These are phyloP conservation scores for Sphaerosporella brunnea DNA, from an alignment of 495 filamentous ascomycete species.

Conservation along the genomic window DNA sequence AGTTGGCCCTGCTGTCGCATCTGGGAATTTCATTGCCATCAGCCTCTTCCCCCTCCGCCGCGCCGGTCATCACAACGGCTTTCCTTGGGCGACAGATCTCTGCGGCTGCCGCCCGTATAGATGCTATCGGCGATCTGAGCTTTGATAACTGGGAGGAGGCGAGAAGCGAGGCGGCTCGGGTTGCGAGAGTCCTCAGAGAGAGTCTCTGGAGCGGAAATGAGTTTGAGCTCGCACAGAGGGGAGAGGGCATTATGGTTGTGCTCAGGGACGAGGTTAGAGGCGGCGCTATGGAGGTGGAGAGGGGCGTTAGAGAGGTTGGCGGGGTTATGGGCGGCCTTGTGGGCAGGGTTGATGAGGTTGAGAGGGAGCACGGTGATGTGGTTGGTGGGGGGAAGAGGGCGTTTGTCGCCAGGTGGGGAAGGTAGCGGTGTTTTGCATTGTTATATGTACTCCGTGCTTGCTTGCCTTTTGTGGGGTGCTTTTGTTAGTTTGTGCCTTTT, in stretches of 20 bases:
- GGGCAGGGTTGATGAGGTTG: constrained; percentile 17
- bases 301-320: constrained; percentile 13
- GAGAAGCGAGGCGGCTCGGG: constrained; percentile 6
- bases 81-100: constrained; percentile 8
- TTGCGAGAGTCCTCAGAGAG: constrained; percentile 3
- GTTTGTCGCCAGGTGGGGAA: constrained; percentile 24
- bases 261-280: constrained; percentile 3
- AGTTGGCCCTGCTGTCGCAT: constrained; percentile 19
- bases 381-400: constrained; percentile 15
- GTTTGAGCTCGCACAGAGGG: constrained; percentile 9
- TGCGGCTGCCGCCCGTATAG: constrained; percentile 10
- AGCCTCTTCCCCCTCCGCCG: not conserved
- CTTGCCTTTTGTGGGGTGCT: no score
- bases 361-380: constrained; percentile 16
- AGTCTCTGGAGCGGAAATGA: constrained; percentile 15
- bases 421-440: constrained; percentile 5
- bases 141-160: not conserved
- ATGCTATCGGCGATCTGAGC: not conserved
- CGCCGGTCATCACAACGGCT: constrained; percentile 8
- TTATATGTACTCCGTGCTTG: no score
- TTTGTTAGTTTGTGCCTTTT: no score
- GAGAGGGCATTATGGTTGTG: constrained; percentile 9
- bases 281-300: constrained; percentile 12
- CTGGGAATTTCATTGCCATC: constrained; percentile 18
- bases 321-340: constrained; percentile 16